Conservation (phyloP, 2,329 filamentous ascomycete species). For the Xylaria hypoxylon region DNA sequence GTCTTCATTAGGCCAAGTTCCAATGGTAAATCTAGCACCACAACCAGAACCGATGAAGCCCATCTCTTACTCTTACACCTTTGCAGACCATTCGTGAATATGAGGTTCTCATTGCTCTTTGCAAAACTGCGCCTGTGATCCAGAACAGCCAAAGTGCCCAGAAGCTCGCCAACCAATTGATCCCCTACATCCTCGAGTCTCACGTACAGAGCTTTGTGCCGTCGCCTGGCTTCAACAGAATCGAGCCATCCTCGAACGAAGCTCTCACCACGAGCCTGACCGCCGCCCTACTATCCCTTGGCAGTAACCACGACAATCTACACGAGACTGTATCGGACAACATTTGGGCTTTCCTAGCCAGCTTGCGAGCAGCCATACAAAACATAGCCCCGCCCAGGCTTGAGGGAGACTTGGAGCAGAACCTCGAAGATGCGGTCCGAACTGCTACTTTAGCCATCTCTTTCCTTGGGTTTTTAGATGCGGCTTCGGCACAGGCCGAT, state of each 20-base stretch:
- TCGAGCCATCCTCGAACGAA: constrained; percentile 92
- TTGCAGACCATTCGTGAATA: constrained; percentile 85
- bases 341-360: constrained; percentile 77
- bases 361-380: constrained; percentile 73
- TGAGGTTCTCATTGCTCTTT: constrained; percentile 90
- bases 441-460: constrained; percentile 84
- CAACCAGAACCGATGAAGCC: background rate
- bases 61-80: constrained; percentile 43
- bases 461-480: constrained; percentile 89
- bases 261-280: constrained; percentile 82
- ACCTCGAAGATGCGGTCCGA: constrained; percentile 73
- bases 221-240: constrained; percentile 83
- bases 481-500: constrained; percentile 78
- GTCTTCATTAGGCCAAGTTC: constrained; percentile 63
- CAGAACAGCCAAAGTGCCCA: constrained; percentile 78
- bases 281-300: constrained; percentile 83
- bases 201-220: constrained; percentile 81
- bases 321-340: constrained; percentile 73
- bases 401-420: constrained; percentile 67
- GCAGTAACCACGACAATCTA: constrained; percentile 76
- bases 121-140: constrained; percentile 85
- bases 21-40: constrained; percentile 64
- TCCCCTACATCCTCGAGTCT: constrained; percentile 86
- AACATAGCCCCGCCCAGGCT: constrained; percentile 64
- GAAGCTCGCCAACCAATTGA: constrained; percentile 81